Percentiles rank a stretch among this genome's conserved stretches.
These are phyloP conservation scores for Melampsora larici-populina DNA, from an alignment of 1,284 basidiomycete genomes.

Conservation along the genomic window DNA sequence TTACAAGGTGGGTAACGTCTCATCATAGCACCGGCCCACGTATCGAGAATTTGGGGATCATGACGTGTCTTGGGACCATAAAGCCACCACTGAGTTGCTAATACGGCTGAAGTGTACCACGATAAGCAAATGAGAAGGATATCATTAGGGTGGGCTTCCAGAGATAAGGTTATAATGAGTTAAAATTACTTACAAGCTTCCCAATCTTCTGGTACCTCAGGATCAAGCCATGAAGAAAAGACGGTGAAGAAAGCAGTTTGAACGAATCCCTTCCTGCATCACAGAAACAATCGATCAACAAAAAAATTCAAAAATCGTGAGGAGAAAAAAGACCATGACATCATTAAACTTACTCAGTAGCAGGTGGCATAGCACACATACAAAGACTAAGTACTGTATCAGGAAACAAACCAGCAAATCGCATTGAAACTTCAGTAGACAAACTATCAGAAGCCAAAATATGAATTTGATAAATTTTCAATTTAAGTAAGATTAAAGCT, in stretches of 20 bases:
- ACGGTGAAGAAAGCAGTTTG: constrained; percentile 1
- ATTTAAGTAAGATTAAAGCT: constrained; percentile 20
- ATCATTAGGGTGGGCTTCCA: neutral
- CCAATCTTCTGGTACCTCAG: constrained; percentile 34
- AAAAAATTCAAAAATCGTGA: neutral
- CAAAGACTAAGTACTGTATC: constrained; percentile 27
- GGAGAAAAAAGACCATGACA: neutral
- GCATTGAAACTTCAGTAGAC: too few relatives aligned
- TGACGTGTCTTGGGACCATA: constrained; percentile 29
- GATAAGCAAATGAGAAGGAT: neutral
- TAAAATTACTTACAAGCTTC: constrained; percentile 30
- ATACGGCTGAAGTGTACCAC: constrained; percentile 14
- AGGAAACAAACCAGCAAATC: too few relatives aligned
- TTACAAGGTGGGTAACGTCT: constrained; percentile 40
- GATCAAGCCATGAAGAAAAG: neutral
- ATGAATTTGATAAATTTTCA: constrained; percentile 3
- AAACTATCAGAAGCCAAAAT: too few relatives aligned
- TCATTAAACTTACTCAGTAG: constrained; percentile 27
- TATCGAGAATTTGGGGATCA: constrained; percentile 18
- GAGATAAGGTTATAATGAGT: too few relatives aligned
- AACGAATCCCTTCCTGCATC: constrained; percentile 28
- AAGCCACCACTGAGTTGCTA: constrained; percentile 40
- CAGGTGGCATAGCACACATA: constrained; percentile 31
- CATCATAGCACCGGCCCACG: constrained; percentile 35
- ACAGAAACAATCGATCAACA: neutral